Conservation (phyloP, 1,284 basidiomycete species). For the Boletus mariae region DNA sequence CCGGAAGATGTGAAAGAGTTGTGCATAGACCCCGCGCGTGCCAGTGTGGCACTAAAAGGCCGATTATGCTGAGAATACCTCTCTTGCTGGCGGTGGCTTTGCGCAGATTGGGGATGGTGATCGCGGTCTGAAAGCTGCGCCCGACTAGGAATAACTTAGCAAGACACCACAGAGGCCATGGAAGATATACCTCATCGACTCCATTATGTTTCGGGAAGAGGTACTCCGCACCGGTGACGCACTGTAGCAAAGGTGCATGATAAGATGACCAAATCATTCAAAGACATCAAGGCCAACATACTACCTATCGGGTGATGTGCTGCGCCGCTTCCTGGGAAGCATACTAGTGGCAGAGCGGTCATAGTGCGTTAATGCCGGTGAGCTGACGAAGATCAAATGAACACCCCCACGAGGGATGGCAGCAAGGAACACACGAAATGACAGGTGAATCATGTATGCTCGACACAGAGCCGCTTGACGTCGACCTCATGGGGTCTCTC, state of each 20-base stretch:
- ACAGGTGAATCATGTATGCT: conserved; percentile 30
- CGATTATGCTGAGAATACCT: conserved; percentile 9
- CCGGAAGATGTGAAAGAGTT: conserved; percentile 29
- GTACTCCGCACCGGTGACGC: conserved; percentile 8
- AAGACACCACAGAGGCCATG: conserved; percentile 1
- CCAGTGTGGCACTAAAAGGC: conserved; percentile 3
- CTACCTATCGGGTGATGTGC: conserved; percentile 30
- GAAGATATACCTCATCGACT: conserved; percentile 27
- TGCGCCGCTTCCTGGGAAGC: conserved; percentile 33
- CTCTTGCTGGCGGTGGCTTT: conserved; percentile 10
- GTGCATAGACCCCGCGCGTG: conserved; percentile 18
- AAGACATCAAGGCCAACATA: conserved; percentile 16
- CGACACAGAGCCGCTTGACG: conserved; percentile 30
- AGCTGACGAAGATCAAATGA: conserved; percentile 25
- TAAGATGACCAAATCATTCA: conserved; percentile 8
- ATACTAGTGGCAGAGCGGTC: conserved; percentile 30
- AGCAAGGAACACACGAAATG: conserved; percentile 28
- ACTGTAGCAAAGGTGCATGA: conserved; percentile 13
- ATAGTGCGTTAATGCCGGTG: conserved; percentile 26
- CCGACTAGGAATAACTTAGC: conserved; percentile 20
- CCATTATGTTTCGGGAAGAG: conserved; percentile 21
- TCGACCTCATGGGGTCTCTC: conserved; percentile 32
- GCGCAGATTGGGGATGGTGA: conserved; percentile 8
- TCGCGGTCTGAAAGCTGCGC: conserved; percentile 22
- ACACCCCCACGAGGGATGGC: conserved; percentile 7